These are phyloP conservation scores for Phymatotrichopsis omnivora DNA, from an alignment of 2,329 filamentous ascomycete species.

Conservation along the genomic window DNA sequence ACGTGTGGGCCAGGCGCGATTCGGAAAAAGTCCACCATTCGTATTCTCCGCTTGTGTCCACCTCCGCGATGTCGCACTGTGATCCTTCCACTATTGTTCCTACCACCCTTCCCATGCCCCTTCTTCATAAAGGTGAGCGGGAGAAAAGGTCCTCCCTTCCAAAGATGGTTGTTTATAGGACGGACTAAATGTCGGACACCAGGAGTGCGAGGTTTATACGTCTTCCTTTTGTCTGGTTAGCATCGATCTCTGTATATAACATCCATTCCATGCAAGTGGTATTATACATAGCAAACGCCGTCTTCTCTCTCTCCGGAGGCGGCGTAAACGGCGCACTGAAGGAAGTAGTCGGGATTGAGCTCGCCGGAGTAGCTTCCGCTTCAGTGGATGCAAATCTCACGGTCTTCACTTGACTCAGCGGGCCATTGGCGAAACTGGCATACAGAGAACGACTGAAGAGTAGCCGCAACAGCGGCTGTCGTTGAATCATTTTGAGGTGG, in stretches of 20 bases:
- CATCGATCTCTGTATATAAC: too few species aligned
- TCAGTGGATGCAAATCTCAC: too few species aligned
- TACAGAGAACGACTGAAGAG: too few species aligned
- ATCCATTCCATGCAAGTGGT: too few species aligned
- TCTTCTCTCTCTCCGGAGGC: constrained; percentile 6
- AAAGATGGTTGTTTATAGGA: constrained; percentile 91
- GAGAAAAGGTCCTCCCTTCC: constrained; percentile 78
- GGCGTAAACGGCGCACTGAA: constrained; percentile 7
- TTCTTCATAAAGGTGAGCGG: constrained; percentile 85
- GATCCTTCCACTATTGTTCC: constrained; percentile 76
- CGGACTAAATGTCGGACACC: constrained; percentile 84
- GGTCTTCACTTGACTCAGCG: too few species aligned
- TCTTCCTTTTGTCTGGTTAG: constrained; percentile 44
- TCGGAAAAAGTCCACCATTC: constrained; percentile 81
- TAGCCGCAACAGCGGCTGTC: too few species aligned
- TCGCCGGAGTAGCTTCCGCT: not conserved
- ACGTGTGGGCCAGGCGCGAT: constrained; percentile 68
- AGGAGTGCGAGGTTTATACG: constrained; percentile 87
- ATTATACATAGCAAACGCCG: constrained; percentile 15
- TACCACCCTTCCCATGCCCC: constrained; percentile 82
- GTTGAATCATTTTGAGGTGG: too few species aligned
- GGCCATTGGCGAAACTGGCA: too few species aligned
- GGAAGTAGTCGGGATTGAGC: not conserved
- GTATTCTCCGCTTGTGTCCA: constrained; percentile 81
- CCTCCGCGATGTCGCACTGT: constrained; percentile 88